phyloP scores from a whole-genome alignment of 768 basidiomycete species.

The Lentinula sp. region DNA sequence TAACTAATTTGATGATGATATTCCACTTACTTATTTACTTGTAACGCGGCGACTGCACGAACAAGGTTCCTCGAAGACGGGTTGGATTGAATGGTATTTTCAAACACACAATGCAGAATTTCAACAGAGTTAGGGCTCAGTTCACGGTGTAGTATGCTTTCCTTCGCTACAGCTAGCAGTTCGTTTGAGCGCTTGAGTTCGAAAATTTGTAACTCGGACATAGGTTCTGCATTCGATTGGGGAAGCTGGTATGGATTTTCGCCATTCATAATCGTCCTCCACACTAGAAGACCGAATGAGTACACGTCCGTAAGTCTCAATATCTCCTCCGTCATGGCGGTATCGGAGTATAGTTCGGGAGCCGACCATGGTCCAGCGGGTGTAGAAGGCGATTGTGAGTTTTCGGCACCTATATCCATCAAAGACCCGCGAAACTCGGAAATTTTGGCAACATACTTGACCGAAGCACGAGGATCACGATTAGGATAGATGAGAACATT shows the following conservation, averaged over 20 bases:
- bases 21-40: not conserved
- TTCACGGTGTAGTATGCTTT: not conserved
- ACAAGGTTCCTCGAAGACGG: not conserved
- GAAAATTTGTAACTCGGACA: not conserved
- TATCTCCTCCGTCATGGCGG: not conserved
- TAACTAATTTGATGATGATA: not conserved
- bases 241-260: not conserved
- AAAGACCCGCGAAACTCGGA: slow-evolving; percentile 9
- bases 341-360: not conserved
- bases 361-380: slow-evolving; percentile 4
- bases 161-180: not conserved
- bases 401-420: slow-evolving; percentile 6
- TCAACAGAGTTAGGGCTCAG: not conserved
- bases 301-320: slow-evolving; percentile 8
- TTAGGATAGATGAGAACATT: slow-evolving; percentile 10
- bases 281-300: slow-evolving; percentile 6
- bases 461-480: not conserved
- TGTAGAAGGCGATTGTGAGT: not conserved
- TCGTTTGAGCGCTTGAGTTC: not conserved
- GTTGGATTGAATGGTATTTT: not conserved
- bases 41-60: not conserved
- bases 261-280: slow-evolving; percentile 7
- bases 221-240: not conserved
- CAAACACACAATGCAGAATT: not conserved
- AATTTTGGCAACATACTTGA: slow-evolving; percentile 7